phyloP scores from a whole-genome alignment of 2,329 filamentous ascomycete genomes.

The Thielaviopsis euricoi region DNA sequence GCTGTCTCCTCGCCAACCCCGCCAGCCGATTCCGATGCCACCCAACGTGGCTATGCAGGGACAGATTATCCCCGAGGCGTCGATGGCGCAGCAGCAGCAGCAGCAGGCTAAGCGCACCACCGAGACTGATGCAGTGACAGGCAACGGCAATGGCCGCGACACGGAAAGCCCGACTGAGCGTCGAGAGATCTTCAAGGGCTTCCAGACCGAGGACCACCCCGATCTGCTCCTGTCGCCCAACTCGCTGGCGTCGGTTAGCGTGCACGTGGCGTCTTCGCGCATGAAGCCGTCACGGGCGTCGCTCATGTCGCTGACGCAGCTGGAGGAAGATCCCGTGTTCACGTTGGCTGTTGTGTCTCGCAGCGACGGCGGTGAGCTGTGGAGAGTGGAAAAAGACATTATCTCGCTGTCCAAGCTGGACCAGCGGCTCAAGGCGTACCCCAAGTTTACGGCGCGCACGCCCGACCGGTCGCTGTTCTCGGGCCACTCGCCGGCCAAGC shows the following conservation, averaged over 20 bases:
- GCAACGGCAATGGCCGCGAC: conserved; percentile 6
- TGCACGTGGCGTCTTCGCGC: conserved; percentile 85
- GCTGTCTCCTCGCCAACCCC: conserved; percentile 55
- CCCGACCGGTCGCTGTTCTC: conserved; percentile 78
- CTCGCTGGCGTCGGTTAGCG: conserved; percentile 67
- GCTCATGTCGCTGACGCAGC: conserved; percentile 58
- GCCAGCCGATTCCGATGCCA: conserved; percentile 56
- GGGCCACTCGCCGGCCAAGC: conserved; percentile 82
- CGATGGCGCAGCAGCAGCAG: conserved; percentile 17
- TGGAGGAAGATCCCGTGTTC: conserved; percentile 88
- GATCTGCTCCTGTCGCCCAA: conserved; percentile 76
- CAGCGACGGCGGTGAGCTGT: conserved; percentile 61
- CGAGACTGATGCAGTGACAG: not conserved
- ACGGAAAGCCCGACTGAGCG: conserved; percentile 26
- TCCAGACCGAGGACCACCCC: conserved; percentile 74
- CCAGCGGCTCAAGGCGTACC: conserved; percentile 53
- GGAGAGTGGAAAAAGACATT: conserved; percentile 88
- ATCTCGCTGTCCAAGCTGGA: conserved; percentile 68
- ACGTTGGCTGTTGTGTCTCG: conserved; percentile 74
- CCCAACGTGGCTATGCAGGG: conserved; percentile 43
- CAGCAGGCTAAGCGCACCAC: conserved; percentile 15
- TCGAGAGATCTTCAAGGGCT: conserved; percentile 51
- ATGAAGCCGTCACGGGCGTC: conserved; percentile 83
- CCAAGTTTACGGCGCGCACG: conserved; percentile 54
- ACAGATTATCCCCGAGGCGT: conserved; percentile 18